A percentile compares a stretch with the other conserved stretches of the same genome.
Evolutionary conservation across 169 alveolate genomes (phyloP).

Genomic region (Plasmodium vinckei): DNA sequence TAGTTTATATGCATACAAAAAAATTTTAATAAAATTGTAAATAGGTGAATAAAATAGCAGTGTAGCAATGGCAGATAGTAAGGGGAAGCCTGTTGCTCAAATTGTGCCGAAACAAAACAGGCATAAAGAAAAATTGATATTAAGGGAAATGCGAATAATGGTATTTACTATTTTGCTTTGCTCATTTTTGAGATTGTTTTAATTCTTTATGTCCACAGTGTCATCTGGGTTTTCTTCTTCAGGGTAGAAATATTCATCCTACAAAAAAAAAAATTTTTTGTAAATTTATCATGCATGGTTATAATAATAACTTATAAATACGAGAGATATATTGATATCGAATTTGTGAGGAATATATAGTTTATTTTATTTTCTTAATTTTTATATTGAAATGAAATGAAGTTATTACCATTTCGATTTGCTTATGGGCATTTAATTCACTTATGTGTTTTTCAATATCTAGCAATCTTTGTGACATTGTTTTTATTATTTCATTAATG

Average conservation of each 20-base stretch:
- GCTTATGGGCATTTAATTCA: constrained; percentile 71
- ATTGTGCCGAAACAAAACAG: too few species aligned
- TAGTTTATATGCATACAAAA: too few species aligned
- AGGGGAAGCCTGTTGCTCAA: too few species aligned
- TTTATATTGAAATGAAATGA: background rate
- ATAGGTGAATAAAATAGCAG: too few species aligned
- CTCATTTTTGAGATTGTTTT: background rate
- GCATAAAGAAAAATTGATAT: too few species aligned
- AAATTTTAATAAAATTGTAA: too few species aligned
- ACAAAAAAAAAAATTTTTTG: constrained; percentile 15
- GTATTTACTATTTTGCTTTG: background rate
- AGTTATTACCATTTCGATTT: constrained; percentile 48
- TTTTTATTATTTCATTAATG: constrained; percentile 63
- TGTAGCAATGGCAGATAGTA: too few species aligned
- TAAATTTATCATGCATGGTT: background rate
- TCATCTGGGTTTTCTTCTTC: constrained; percentile 71
- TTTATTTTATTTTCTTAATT: background rate
- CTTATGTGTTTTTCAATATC: constrained; percentile 65
- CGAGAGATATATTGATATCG: background rate
- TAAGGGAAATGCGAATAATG: background rate
- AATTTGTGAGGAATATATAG: background rate
- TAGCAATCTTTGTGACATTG: constrained; percentile 36
- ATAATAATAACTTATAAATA: background rate
- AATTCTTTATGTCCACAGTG: constrained; percentile 27
- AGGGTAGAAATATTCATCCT: constrained; percentile 75